Conservation (phyloP, 768 basidiomycete genomes). For the Tephrocybe sp. region DNA sequence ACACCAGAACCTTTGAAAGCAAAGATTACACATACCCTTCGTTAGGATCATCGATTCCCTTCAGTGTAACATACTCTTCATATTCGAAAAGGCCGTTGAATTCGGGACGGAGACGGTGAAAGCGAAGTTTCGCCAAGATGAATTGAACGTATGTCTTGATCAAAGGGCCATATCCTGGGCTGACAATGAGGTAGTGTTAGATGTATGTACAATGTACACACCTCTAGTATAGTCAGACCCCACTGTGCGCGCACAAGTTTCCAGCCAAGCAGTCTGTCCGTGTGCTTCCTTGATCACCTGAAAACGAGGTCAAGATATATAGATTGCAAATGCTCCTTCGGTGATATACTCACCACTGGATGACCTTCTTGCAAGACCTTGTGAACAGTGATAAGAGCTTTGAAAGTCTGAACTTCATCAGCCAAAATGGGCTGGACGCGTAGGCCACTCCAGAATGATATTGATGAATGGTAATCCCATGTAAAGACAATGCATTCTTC, state of each 20-base stretch:
- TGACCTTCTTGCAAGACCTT: slow-evolving; percentile 98
- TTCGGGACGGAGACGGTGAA: slow-evolving; percentile 93
- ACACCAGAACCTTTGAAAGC: slow-evolving; percentile 6
- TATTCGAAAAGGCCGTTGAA: slow-evolving; percentile 99
- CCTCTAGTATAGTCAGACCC: slow-evolving; percentile 76
- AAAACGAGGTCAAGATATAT: slow-evolving; percentile 6
- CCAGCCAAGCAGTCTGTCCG: slow-evolving; percentile 95
- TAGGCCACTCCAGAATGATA: slow-evolving; percentile 96
- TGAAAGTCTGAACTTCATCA: slow-evolving; percentile 98
- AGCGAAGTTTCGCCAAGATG: slow-evolving; percentile 90
- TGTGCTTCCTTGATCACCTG: slow-evolving; percentile 97
- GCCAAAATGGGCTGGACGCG: slow-evolving; percentile 95
- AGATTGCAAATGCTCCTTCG: not conserved
- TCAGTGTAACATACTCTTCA: slow-evolving; percentile 95
- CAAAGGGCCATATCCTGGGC: slow-evolving; percentile 82
- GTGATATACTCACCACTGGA: slow-evolving; percentile 60
- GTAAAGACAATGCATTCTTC: slow-evolving; percentile 97
- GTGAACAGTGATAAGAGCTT: slow-evolving; percentile 95
- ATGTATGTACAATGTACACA: slow-evolving; percentile 24
- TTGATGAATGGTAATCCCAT: slow-evolving; percentile 98
- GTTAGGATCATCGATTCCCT: slow-evolving; percentile 98
- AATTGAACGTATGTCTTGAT: slow-evolving; percentile 97
- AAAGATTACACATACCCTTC: slow-evolving; percentile 74
- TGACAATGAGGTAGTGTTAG: slow-evolving; percentile 1
- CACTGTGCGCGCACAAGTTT: slow-evolving; percentile 92